phyloP scores from a whole-genome alignment of 2,329 filamentous ascomycete species.

The Setomelanomma holmii region DNA sequence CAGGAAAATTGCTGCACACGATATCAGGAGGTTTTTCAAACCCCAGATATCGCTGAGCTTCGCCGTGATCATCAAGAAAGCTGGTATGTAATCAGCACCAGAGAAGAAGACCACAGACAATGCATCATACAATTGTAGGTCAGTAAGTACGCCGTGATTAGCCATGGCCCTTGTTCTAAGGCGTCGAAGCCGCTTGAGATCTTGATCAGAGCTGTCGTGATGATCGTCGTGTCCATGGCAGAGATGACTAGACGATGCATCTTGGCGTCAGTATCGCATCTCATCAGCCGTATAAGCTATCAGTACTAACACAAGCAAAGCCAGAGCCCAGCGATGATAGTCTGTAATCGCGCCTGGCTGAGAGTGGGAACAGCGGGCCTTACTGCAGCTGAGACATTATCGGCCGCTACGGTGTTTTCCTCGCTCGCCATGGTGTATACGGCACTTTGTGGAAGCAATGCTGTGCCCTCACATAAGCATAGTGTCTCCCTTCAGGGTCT shows the following conservation, averaged over 20 bases:
- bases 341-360: constrained; percentile 29
- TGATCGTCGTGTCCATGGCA: constrained; percentile 42
- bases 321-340: constrained; percentile 41
- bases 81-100: constrained; percentile 10
- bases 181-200: constrained; percentile 38
- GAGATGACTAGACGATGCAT: constrained; percentile 24
- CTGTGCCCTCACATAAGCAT: too few relatives aligned
- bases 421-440: constrained; percentile 8
- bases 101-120: background rate
- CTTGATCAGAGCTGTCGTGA: constrained; percentile 40
- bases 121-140: constrained; percentile 35
- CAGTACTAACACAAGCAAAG: constrained; percentile 30
- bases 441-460: too few relatives aligned
- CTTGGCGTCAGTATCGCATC: background rate
- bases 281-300: background rate
- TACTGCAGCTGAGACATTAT: background rate
- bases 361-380: constrained; percentile 25
- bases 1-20: constrained; percentile 34
- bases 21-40: constrained; percentile 28
- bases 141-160: constrained; percentile 41
- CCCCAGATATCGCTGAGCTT: constrained; percentile 44
- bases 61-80: constrained; percentile 44
- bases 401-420: background rate
- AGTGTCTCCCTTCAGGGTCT: too few relatives aligned
- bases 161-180: constrained; percentile 39